Base-by-base conservation (phyloP, 2,329 filamentous ascomycete species). In the Xylaria multiplex region DNA sequence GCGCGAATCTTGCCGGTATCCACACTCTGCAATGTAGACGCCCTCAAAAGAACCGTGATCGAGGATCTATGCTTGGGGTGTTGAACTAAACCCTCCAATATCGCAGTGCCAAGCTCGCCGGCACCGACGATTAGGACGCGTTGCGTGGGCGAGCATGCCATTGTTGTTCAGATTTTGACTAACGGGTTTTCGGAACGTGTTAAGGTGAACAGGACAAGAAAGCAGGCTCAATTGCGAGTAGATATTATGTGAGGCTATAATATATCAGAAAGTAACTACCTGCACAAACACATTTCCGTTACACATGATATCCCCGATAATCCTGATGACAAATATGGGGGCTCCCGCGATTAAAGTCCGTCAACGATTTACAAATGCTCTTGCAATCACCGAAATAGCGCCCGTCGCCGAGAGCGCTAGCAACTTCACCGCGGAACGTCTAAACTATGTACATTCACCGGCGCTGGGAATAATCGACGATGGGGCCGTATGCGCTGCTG, bases 41-140 rank as follows among this genome's bases (percentile, higher is more conserved):
- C 78, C 4, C 88, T 84, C 2, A 91, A 77, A 30, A 88, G 80
- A 37, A 91, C 79, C 0, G 84, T 81, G 19, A 90, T 74, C 7
- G 74, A 76, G 22, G 68, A 62, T n/a, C 71, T 35, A 24, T 78
- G 78, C 43, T 77, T 72, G 0, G 84, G 81, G 69, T 89, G 85
- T 0, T 69, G 55, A 14, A 79, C 74, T 7, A 91, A 81, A 11
- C 82, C 79, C 37, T 81, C 75, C 16, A 91, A 78, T 64, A 91
- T 80, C 16, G 85, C 81, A 4, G 80, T 78, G 55, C 89, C 90
- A 14, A 91, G 84, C 78, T 91, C 89, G 64, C 89, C 89, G n/a
- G 86, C 86, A 59, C 90, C 89, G 64, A 92, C 78, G 57, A 91
- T 80, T 56, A 91, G 86, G 63, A 90, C 73, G 13, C 77, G 74